Percentiles rank a stretch among this genome's conserved stretches.
Conservation (phyloP, 495 filamentous ascomycete genomes). For the Oleoguttula mirabilis region DNA sequence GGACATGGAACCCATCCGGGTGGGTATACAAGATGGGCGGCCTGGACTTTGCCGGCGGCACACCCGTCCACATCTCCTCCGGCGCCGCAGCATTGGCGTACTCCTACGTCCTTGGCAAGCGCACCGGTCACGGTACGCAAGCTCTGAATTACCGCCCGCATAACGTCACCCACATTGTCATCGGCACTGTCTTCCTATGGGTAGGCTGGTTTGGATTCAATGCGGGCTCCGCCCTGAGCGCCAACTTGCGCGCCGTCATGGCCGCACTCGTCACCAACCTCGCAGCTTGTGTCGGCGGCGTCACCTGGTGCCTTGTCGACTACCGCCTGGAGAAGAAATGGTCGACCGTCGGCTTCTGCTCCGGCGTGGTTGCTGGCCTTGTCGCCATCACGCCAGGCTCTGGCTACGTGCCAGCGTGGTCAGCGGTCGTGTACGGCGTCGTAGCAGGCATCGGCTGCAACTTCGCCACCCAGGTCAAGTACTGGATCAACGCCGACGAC, state of each 20-base stretch:
- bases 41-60: constrained; percentile 92
- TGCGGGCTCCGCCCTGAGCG: constrained; percentile 77
- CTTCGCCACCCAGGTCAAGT: constrained; percentile 95
- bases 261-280: constrained; percentile 62
- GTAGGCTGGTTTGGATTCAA: constrained; percentile 99
- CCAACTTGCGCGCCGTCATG: constrained; percentile 79
- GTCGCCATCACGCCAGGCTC: constrained; percentile 90
- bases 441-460: constrained; percentile 78
- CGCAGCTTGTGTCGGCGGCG: constrained; percentile 71
- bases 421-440: constrained; percentile 80
- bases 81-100: constrained; percentile 74
- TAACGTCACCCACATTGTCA: constrained; percentile 93
- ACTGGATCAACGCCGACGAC: constrained; percentile 73
- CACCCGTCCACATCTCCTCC: constrained; percentile 89
- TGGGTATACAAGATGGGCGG: constrained; percentile 80
- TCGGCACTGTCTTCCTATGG: constrained; percentile 97
- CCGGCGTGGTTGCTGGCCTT: constrained; percentile 80
- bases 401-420: constrained; percentile 83
- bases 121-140: constrained; percentile 71
- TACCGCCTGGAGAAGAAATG: constrained; percentile 91
- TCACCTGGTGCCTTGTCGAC: constrained; percentile 92
- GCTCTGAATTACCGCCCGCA: constrained; percentile 94
- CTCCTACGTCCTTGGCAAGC: constrained; percentile 71
- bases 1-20: constrained; percentile 87
- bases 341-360: constrained; percentile 96